Evolutionary conservation across 495 filamentous ascomycete species (phyloP).

Genomic region (Cercophora samala): DNA sequence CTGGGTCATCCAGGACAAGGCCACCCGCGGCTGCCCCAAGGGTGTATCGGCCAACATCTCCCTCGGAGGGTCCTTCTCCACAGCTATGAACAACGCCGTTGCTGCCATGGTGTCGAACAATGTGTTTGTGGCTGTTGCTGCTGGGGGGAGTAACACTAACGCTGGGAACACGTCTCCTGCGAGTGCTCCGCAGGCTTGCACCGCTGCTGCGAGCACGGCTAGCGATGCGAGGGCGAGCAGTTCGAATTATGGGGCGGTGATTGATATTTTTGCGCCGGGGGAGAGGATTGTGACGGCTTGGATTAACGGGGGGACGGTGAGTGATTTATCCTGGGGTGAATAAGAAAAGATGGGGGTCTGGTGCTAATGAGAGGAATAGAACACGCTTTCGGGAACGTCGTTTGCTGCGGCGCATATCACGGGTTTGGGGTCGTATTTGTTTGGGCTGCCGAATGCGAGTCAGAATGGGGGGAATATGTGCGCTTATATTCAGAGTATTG

Average conservation of each 20-base stretch:
- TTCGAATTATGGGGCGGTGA: slow-evolving; percentile 55
- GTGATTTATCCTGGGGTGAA: slow-evolving; percentile 8
- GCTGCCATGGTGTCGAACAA: slow-evolving; percentile 42
- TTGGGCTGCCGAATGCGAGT: slow-evolving; percentile 8
- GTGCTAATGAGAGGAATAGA: background rate
- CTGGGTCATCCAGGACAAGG: slow-evolving; percentile 44
- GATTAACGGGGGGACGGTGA: slow-evolving; percentile 45
- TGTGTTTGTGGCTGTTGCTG: slow-evolving; percentile 47
- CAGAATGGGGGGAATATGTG: background rate
- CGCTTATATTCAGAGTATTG: slow-evolving; percentile 9
- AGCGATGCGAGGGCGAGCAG: slow-evolving; percentile 47
- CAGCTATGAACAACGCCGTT: slow-evolving; percentile 47
- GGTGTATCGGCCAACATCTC: slow-evolving; percentile 50
- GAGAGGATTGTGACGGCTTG: slow-evolving; percentile 45
- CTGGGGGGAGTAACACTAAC: slow-evolving; percentile 38
- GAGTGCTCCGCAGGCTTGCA: slow-evolving; percentile 50
- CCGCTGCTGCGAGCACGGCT: slow-evolving; percentile 52
- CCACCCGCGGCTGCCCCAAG: slow-evolving; percentile 32
- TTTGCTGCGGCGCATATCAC: slow-evolving; percentile 47
- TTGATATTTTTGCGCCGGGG: slow-evolving; percentile 59
- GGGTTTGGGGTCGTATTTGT: slow-evolving; percentile 43
- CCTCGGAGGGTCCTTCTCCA: slow-evolving; percentile 46
- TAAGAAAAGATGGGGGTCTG: background rate
- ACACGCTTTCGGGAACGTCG: slow-evolving; percentile 9
- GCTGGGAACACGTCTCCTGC: slow-evolving; percentile 48